phyloP scores from a whole-genome alignment of 192 early-diverging fungal species.

The Backusella parvicylindrica region DNA sequence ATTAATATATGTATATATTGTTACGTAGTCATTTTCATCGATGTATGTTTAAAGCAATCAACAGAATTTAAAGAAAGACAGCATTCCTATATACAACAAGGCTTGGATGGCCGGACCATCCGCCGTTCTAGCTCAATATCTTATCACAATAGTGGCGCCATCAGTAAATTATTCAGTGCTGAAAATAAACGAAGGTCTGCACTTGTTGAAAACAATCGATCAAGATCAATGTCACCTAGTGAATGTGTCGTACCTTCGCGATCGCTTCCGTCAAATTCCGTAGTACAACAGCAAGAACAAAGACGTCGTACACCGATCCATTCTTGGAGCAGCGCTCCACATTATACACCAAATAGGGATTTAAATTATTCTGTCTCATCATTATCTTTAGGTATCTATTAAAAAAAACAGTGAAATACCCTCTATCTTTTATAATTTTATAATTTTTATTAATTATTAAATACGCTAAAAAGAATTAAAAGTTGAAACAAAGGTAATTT shows the following conservation, averaged over 20 bases:
- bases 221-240: background rate
- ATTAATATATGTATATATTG: background rate
- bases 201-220: background rate
- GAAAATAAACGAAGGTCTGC: background rate
- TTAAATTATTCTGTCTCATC: background rate
- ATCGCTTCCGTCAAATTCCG: background rate
- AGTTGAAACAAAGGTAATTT: background rate
- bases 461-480: background rate
- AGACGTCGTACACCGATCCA: background rate
- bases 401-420: background rate
- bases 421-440: background rate
- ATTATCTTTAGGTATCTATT: background rate
- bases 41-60: conserved; percentile 11
- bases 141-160: conserved; percentile 1
- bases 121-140: conserved; percentile 10
- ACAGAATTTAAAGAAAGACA: background rate
- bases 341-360: background rate
- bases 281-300: background rate
- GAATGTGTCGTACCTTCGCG: background rate
- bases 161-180: conserved; percentile 19
- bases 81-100: background rate
- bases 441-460: background rate
- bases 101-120: background rate
- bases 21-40: conserved; percentile 5
- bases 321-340: background rate